A percentile compares a stretch with the other conserved stretches of the same genome.
These are phyloP conservation scores for Suhomyces kunorum DNA, from an alignment of 1,139 yeast species.

Conservation along the genomic window DNA sequence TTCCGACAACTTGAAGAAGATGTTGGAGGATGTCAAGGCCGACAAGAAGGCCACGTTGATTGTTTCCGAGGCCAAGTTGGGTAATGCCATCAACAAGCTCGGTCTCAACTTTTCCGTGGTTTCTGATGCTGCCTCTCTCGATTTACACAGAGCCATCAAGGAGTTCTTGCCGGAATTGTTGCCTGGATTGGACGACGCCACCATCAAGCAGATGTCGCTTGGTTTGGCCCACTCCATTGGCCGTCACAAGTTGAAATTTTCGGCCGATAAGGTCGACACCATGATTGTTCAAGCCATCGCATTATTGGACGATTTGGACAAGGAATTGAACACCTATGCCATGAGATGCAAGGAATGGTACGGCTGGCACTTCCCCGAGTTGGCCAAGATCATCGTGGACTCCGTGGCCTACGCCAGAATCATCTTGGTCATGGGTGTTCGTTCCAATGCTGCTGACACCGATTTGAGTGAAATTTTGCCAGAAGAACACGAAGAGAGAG, in stretches of 20 bases:
- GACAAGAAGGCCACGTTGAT: conserved; percentile 89
- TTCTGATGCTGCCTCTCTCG: conserved; percentile 92
- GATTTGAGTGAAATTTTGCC: conserved; percentile 92
- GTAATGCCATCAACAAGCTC: conserved; percentile 92
- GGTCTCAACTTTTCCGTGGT: conserved; percentile 87
- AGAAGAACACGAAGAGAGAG: conserved; percentile 83
- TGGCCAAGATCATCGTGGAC: conserved; percentile 95
- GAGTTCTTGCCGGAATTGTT: conserved; percentile 90
- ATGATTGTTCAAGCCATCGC: conserved; percentile 99
- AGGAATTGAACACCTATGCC: conserved; percentile 95
- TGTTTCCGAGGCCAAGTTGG: conserved; percentile 93
- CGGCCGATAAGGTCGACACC: conserved; percentile 97
- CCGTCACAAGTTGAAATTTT: conserved; percentile 94
- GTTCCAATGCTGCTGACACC: conserved; percentile 86
- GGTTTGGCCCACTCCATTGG: conserved; percentile 98
- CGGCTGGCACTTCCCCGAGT: conserved; percentile 99
- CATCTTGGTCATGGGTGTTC: conserved; percentile 89
- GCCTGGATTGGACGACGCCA: conserved; percentile 87
- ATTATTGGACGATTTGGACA: conserved; percentile 91
- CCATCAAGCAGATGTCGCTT: conserved; percentile 89
- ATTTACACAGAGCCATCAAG: conserved; percentile 91
- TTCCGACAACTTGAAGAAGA: conserved; percentile 73
- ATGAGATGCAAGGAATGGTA: conserved; percentile 99
- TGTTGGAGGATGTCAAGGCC: conserved; percentile 78
- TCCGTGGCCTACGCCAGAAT: conserved; percentile 94